A percentile compares a stretch with the other conserved stretches of the same genome.
Conservation (phyloP, 257 asterid species). For the Lantana camara region DNA sequence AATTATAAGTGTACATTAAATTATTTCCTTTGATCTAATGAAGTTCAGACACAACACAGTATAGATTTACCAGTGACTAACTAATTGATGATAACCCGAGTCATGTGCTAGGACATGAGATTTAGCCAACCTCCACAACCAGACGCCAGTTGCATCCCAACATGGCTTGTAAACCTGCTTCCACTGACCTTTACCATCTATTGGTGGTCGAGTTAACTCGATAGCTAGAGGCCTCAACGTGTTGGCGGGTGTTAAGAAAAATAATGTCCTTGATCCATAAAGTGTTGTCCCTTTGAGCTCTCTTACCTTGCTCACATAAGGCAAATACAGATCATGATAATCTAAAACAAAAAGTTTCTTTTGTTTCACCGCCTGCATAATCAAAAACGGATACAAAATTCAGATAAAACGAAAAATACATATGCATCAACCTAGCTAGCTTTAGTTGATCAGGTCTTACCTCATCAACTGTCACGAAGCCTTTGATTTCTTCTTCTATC, state of each 20-base stretch:
- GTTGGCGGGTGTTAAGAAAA: slow-evolving; percentile 50
- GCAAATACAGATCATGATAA: slow-evolving; percentile 71
- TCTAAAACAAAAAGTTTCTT: slow-evolving; percentile 72
- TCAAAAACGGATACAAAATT: background rate
- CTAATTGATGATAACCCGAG: slow-evolving; percentile 68
- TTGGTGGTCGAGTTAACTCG: slow-evolving; percentile 73
- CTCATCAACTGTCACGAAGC: slow-evolving; percentile 60
- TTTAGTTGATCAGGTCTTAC: slow-evolving; percentile 33
- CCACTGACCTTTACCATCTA: slow-evolving; percentile 68
- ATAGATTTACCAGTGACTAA: slow-evolving; percentile 67
- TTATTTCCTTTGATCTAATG: background rate
- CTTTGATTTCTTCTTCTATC: slow-evolving; percentile 51
- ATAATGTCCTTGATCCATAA: slow-evolving; percentile 78
- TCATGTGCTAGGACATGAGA: slow-evolving; percentile 78
- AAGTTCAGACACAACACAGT: background rate
- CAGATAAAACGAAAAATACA: background rate
- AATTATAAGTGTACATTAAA: no score
- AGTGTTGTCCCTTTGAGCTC: slow-evolving; percentile 53
- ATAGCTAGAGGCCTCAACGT: slow-evolving; percentile 69
- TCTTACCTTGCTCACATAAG: slow-evolving; percentile 68
- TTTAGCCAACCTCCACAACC: slow-evolving; percentile 86
- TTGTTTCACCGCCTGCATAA: slow-evolving; percentile 57
- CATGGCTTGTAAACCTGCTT: slow-evolving; percentile 43
- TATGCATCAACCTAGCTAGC: background rate
- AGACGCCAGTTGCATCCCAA: slow-evolving; percentile 59